Evolutionary conservation across 106 monocot species (phyloP).

Genomic region (Dendrobium chrysotoxum): DNA sequence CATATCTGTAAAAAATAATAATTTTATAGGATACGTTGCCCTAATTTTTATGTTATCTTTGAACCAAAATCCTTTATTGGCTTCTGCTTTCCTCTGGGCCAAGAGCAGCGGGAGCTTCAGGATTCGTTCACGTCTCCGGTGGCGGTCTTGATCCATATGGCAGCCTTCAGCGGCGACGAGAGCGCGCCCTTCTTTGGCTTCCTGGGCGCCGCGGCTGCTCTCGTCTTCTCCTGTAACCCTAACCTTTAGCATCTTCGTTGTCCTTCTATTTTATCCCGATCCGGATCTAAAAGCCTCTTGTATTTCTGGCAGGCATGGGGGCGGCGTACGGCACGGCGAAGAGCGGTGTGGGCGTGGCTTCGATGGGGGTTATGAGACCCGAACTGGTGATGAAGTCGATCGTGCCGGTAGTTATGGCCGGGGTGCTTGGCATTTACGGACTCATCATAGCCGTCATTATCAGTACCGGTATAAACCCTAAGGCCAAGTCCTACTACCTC

Average conservation of each 20-base stretch:
- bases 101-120: neutral
- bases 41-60: too few relatives aligned
- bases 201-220: slow-evolving; percentile 49
- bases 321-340: slow-evolving; percentile 39
- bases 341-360: slow-evolving; percentile 36
- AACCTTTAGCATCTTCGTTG: neutral
- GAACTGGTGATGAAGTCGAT: slow-evolving; percentile 51
- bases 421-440: slow-evolving; percentile 41
- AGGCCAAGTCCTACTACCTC: slow-evolving; percentile 37
- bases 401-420: slow-evolving; percentile 48
- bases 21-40: too few relatives aligned
- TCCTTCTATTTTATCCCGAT: neutral
- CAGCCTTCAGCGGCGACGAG: slow-evolving; percentile 52
- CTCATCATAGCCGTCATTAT: slow-evolving; percentile 42
- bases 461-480: slow-evolving; percentile 44
- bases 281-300: neutral
- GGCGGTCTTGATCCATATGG: neutral
- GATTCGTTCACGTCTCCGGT: neutral
- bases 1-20: too few relatives aligned
- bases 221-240: slow-evolving; percentile 50
- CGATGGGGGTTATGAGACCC: slow-evolving; percentile 38
- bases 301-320: slow-evolving; percentile 23
- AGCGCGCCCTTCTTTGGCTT: slow-evolving; percentile 60
- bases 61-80: too few relatives aligned
- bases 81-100: neutral